Conservation (phyloP, 2,329 filamentous ascomycete species). For the Grosmannia huntii region DNA sequence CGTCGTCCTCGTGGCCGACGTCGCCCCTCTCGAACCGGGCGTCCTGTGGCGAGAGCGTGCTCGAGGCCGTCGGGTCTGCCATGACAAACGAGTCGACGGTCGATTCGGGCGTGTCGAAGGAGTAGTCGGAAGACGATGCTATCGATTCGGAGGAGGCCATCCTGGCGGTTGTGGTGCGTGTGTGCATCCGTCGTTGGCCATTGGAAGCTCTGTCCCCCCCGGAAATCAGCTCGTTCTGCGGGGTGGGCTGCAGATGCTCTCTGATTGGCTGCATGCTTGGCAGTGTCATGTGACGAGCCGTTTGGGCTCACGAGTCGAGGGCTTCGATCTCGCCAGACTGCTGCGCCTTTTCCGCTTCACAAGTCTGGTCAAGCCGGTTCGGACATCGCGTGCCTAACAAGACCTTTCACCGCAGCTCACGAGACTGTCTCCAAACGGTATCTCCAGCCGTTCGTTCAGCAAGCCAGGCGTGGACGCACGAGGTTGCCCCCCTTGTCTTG, state of each 20-base stretch:
- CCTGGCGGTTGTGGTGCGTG: background rate
- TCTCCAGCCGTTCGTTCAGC: background rate
- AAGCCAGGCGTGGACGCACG: background rate
- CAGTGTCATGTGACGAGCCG: background rate
- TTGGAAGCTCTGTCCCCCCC: background rate
- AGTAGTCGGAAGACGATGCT: background rate
- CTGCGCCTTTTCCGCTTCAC: background rate
- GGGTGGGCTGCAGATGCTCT: background rate
- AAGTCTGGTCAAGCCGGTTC: background rate
- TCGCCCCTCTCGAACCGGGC: background rate
- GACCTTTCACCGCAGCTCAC: background rate
- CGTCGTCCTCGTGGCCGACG: constrained; percentile 9
- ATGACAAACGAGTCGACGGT: constrained; percentile 38
- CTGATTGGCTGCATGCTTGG: background rate
- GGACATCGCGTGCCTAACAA: background rate
- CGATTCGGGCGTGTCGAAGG: constrained; percentile 12
- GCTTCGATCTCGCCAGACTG: background rate
- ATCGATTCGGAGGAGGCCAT: constrained; percentile 2
- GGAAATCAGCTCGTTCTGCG: background rate
- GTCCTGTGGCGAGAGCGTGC: constrained; percentile 2
- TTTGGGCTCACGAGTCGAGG: background rate
- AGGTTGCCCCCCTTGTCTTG: background rate
- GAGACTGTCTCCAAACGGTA: background rate
- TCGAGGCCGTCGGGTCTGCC: constrained; percentile 29
- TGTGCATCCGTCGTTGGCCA: background rate